Percentiles rank a stretch among this genome's conserved stretches.
Evolutionary conservation across 208 protist genomes (phyloP).

Genomic region (Wallacemonas sp.): DNA sequence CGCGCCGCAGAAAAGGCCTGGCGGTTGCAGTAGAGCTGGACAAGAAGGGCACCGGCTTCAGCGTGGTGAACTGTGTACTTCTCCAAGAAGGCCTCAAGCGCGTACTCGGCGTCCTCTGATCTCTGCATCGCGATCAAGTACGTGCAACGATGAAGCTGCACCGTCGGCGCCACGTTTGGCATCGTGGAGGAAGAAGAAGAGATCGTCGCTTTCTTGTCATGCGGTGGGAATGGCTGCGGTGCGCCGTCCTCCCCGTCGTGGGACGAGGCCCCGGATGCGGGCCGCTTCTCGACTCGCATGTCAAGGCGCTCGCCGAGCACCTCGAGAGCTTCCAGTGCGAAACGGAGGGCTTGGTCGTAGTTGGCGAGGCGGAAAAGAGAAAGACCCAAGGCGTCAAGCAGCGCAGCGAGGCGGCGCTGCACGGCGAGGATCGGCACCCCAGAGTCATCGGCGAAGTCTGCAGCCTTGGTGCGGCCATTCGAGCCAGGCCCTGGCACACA

Average conservation of each 20-base stretch:
- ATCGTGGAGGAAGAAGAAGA: too few species aligned
- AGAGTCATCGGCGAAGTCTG: slow-evolving; percentile 20
- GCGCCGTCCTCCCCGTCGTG: neutral
- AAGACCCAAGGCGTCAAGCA: slow-evolving; percentile 81
- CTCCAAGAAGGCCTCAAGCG: slow-evolving; percentile 52
- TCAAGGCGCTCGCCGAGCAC: slow-evolving; percentile 23
- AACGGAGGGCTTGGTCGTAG: slow-evolving; percentile 78
- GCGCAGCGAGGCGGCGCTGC: slow-evolving; percentile 52
- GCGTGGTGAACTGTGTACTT: slow-evolving; percentile 33
- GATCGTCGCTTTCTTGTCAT: neutral
- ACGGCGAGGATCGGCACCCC: slow-evolving; percentile 33
- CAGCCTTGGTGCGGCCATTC: neutral
- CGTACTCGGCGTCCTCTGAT: slow-evolving; percentile 77
- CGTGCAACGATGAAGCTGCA: slow-evolving; percentile 71
- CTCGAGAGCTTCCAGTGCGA: slow-evolving; percentile 65
- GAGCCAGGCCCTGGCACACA: neutral
- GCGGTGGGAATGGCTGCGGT: neutral
- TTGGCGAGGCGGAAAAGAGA: slow-evolving; percentile 66
- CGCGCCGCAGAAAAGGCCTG: slow-evolving; percentile 75
- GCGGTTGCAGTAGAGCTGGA: slow-evolving; percentile 79
- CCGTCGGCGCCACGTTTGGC: slow-evolving; percentile 29
- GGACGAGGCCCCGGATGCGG: neutral
- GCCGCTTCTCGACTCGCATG: slow-evolving; percentile 2
- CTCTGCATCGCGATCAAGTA: slow-evolving; percentile 81
- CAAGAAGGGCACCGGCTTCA: slow-evolving; percentile 57